These are phyloP conservation scores for Schizophyllum commune DNA, from an alignment of 1,284 basidiomycete genomes.

Conservation along the genomic window DNA sequence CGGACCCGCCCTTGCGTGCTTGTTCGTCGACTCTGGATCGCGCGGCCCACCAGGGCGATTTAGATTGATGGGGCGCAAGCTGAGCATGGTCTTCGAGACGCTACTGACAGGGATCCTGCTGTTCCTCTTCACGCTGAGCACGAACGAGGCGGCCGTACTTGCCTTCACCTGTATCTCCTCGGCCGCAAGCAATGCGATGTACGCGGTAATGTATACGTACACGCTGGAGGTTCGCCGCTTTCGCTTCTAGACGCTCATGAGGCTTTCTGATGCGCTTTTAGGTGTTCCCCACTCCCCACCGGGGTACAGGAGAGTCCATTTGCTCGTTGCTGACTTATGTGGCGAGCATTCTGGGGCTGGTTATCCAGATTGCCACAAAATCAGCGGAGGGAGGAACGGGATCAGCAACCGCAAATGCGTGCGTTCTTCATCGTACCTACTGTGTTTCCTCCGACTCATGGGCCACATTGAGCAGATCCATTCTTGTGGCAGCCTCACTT, in stretches of 20 bases:
- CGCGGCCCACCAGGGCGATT: slow-evolving; percentile 13
- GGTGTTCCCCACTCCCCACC: slow-evolving; percentile 50
- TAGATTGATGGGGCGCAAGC: slow-evolving; percentile 39
- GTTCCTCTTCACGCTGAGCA: slow-evolving; percentile 54
- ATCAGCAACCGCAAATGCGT: slow-evolving; percentile 27
- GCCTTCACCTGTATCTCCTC: slow-evolving; percentile 47
- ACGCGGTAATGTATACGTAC: slow-evolving; percentile 54
- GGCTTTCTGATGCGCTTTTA: no score
- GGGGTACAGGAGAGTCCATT: slow-evolving; percentile 59
- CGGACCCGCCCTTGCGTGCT: slow-evolving; percentile 48
- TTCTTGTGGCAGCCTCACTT: slow-evolving; percentile 48
- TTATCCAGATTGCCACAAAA: slow-evolving; percentile 44
- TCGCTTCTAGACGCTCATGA: no score
- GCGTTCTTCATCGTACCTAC: slow-evolving; percentile 6
- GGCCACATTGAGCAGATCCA: slow-evolving; percentile 29
- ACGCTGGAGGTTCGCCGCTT: slow-evolving; percentile 39
- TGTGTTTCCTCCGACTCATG: no score
- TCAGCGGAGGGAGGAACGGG: slow-evolving; percentile 19
- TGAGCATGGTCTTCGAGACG: slow-evolving; percentile 44
- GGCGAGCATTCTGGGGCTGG: slow-evolving; percentile 46
- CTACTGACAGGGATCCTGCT: slow-evolving; percentile 48
- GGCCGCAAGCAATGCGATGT: slow-evolving; percentile 49
- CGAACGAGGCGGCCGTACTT: slow-evolving; percentile 35
- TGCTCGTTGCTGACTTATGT: slow-evolving; percentile 46
- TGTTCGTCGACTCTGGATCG: slow-evolving; percentile 40